Evolutionary conservation across 169 alveolate genomes (phyloP).

Genomic region (Blepharisma undulans): DNA sequence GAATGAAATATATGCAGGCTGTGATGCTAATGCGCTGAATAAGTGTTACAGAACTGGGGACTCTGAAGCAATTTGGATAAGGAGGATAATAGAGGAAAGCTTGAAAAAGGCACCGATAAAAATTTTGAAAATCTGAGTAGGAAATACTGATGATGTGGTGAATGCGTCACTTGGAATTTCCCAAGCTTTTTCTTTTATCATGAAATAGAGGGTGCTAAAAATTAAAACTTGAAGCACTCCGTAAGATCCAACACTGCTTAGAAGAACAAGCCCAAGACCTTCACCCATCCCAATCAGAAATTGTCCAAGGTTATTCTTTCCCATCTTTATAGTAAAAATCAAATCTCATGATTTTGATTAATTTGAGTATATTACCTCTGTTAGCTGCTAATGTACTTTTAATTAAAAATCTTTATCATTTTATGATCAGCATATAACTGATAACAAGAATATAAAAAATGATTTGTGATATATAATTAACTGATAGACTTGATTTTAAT

Average conservation of each 20-base stretch:
- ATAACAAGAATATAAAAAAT: too few relatives aligned
- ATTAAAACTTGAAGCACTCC: not conserved
- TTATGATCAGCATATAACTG: too few relatives aligned
- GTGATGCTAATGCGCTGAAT: not conserved
- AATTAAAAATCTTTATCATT: too few relatives aligned
- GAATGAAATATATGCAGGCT: not conserved
- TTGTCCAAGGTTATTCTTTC: not conserved
- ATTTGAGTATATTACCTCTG: not conserved
- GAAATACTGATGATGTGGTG: not conserved
- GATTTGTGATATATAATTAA: too few relatives aligned
- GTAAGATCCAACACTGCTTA: not conserved
- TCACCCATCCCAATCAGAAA: not conserved
- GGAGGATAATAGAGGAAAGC: not conserved
- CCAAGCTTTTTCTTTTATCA: not conserved
- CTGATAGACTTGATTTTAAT: too few relatives aligned
- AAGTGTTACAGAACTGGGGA: conserved; percentile 23
- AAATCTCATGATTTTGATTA: not conserved
- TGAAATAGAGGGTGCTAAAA: not conserved
- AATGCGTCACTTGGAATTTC: not conserved
- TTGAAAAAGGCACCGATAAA: not conserved
- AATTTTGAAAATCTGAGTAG: not conserved
- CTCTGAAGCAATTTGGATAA: not conserved
- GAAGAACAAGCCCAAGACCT: not conserved
- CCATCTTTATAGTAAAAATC: not conserved
- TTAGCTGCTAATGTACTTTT: too few relatives aligned